These are phyloP conservation scores for Cenchrus fungigraminus DNA, from an alignment of 176 grass and related monocot genomes.

Conservation along the genomic window DNA sequence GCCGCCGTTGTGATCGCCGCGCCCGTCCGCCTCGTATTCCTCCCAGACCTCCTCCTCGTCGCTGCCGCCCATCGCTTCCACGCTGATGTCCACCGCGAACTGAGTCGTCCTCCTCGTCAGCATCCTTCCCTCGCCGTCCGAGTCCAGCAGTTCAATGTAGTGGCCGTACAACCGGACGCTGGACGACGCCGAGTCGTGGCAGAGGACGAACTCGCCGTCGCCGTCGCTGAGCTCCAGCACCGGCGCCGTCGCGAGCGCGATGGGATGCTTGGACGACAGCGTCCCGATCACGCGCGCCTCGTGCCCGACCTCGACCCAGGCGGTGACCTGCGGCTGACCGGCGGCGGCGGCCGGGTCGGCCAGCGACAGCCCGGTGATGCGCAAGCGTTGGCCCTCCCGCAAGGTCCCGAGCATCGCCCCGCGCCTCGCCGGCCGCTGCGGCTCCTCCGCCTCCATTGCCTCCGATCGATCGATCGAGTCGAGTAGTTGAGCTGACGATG, in stretches of 20 bases:
- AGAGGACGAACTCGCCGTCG: background rate
- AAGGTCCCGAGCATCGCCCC: background rate
- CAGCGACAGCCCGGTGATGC: background rate
- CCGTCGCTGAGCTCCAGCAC: background rate
- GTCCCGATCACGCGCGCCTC: background rate
- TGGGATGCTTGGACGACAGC: background rate
- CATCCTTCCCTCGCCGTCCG: background rate
- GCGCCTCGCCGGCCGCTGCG: background rate
- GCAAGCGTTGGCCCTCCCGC: background rate
- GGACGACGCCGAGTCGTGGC: background rate
- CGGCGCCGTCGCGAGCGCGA: no score
- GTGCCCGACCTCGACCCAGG: background rate
- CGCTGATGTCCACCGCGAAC: background rate
- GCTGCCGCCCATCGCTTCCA: background rate
- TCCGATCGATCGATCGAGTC: no score
- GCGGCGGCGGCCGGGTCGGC: background rate
- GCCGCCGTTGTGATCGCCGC: no score
- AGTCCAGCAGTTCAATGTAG: rapidly evolving
- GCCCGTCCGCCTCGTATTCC: background rate
- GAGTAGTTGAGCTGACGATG: no score
- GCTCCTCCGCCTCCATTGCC: background rate
- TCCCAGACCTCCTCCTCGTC: background rate
- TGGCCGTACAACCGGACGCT: background rate
- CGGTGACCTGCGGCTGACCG: background rate
- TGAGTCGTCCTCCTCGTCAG: background rate